Conservation (phyloP, 148 eudicot species). For the Chenopodium album region DNA sequence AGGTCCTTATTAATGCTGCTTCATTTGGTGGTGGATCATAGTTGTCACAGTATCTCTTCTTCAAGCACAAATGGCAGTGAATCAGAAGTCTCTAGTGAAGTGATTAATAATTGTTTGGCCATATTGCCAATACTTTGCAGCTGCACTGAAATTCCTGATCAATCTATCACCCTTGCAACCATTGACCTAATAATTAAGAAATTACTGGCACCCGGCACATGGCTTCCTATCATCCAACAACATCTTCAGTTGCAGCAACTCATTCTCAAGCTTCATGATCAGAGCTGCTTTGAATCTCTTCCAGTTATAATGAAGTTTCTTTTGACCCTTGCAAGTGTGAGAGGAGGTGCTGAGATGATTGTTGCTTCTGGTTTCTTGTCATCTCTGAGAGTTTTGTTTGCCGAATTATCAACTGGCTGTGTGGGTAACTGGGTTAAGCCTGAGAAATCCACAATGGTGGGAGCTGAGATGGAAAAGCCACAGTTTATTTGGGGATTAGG, state of each 20-base stretch:
- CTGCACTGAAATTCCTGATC: slow-evolving; percentile 55
- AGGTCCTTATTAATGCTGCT: slow-evolving; percentile 55
- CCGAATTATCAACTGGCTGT: slow-evolving; percentile 41
- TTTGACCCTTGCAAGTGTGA: slow-evolving; percentile 70
- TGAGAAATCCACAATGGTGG: slow-evolving; percentile 31
- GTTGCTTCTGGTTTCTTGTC: slow-evolving; percentile 65
- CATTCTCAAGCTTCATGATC: slow-evolving; percentile 63
- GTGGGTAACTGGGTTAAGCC: slow-evolving; percentile 30
- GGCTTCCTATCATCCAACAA: slow-evolving; percentile 81
- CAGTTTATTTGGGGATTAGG: slow-evolving; percentile 74
- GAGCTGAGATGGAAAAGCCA: slow-evolving; percentile 47
- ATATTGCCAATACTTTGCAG: slow-evolving; percentile 77
- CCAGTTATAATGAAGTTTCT: slow-evolving; percentile 70
- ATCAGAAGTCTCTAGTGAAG: slow-evolving; percentile 41
- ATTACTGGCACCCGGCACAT: slow-evolving; percentile 56
- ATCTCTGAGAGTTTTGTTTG: slow-evolving; percentile 51
- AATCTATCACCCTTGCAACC: slow-evolving; percentile 56
- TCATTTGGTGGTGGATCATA: slow-evolving; percentile 41
- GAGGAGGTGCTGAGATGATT: slow-evolving; percentile 85
- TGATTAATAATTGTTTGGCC: slow-evolving; percentile 58
- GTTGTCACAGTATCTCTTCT: slow-evolving; percentile 27
- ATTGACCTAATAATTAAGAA: slow-evolving; percentile 63
- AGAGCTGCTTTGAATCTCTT: slow-evolving; percentile 28
- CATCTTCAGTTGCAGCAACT: slow-evolving; percentile 66
- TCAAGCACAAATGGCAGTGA: slow-evolving; percentile 37